These are phyloP conservation scores for Wallacemonas sp. DNA, from an alignment of 208 protist genomes.

Conservation along the genomic window DNA sequence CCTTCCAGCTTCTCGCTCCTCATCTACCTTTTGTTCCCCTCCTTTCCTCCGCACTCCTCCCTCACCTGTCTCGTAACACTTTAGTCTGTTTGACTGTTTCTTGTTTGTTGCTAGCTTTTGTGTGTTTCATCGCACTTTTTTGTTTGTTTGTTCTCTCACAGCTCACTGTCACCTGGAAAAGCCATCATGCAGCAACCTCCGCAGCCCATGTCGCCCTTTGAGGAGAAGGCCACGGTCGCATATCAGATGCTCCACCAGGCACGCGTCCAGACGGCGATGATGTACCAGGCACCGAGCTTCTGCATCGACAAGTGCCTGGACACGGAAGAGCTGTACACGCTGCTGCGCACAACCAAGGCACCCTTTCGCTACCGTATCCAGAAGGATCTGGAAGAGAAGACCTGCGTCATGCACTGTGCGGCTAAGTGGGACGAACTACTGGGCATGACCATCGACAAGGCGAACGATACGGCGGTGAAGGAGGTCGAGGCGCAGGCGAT, in stretches of 20 bases:
- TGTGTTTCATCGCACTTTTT: neutral
- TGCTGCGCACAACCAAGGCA: conserved; percentile 76
- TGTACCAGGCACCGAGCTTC: conserved; percentile 52
- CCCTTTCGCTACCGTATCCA: conserved; percentile 76
- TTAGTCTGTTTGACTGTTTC: neutral
- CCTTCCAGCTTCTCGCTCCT: too few species aligned
- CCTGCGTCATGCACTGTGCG: conserved; percentile 74
- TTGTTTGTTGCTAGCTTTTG: neutral
- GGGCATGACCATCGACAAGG: conserved; percentile 34
- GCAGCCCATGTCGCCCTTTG: conserved; percentile 71
- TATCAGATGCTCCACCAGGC: conserved; percentile 60
- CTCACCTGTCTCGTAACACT: neutral
- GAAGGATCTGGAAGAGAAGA: conserved; percentile 84
- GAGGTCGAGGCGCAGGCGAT: conserved; percentile 69
- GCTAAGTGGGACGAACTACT: conserved; percentile 80
- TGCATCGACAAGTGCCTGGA: conserved; percentile 85
- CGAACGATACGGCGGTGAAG: conserved; percentile 50
- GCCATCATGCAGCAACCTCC: conserved; percentile 61
- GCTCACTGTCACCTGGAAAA: too few species aligned
- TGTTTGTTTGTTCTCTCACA: neutral
- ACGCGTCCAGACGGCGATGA: conserved; percentile 58
- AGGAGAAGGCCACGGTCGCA: conserved; percentile 64
- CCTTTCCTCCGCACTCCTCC: too few species aligned
- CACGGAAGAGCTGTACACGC: conserved; percentile 88
- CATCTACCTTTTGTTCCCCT: too few species aligned